phyloP scores from a whole-genome alignment of 371 early-diverging fungal species.

The Mucor mucedo region DNA sequence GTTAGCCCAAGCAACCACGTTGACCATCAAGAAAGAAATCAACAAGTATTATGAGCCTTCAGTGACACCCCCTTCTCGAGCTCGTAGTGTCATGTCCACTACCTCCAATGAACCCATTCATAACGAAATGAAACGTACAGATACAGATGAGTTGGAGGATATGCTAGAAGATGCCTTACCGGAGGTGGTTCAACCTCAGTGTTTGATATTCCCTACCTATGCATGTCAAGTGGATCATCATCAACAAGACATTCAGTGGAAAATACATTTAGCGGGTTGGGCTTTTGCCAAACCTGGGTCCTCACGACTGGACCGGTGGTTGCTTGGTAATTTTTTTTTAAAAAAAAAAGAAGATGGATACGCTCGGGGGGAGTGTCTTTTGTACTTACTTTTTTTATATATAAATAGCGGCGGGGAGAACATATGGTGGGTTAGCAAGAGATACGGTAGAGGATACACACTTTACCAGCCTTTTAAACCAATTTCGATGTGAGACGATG shows the following conservation, averaged over 20 bases:
- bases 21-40: conserved; percentile 39
- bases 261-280: conserved; percentile 43
- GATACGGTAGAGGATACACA: conserved; percentile 48
- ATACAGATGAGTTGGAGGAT: conserved; percentile 32
- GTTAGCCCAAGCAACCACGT: conserved; percentile 30
- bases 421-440: conserved; percentile 42
- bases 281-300: conserved; percentile 47
- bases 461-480: conserved; percentile 42
- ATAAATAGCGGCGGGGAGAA: conserved; percentile 43
- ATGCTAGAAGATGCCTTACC: conserved; percentile 20
- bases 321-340: conserved; percentile 42
- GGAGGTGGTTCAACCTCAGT: conserved; percentile 39
- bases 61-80: conserved; percentile 8
- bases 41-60: conserved; percentile 28
- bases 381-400: too few species aligned
- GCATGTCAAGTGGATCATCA: conserved; percentile 26
- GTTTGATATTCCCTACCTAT: conserved; percentile 51
- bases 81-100: neutral
- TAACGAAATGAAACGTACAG: conserved; percentile 18
- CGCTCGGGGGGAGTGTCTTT: too few species aligned
- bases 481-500: conserved; percentile 51
- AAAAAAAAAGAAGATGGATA: too few species aligned
- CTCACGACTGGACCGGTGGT: conserved; percentile 37
- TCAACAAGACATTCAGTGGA: conserved; percentile 28
- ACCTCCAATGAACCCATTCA: neutral